These are phyloP conservation scores for Calocybe cyanea DNA, from an alignment of 768 basidiomycete genomes.

Conservation along the genomic window DNA sequence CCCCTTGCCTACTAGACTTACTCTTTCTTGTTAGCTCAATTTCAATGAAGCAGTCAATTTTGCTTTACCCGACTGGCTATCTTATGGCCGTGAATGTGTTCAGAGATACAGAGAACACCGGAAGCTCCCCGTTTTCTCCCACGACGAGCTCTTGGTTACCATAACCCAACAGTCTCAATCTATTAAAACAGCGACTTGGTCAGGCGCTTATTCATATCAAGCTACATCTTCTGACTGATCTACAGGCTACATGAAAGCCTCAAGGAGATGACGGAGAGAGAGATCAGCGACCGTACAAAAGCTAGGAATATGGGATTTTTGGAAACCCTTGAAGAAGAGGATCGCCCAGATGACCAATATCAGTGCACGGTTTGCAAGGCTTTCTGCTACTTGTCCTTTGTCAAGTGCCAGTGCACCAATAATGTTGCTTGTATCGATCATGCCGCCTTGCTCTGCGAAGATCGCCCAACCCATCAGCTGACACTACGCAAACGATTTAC, in stretches of 20 bases:
- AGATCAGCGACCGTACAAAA: constrained; percentile 61
- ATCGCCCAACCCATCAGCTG: constrained; percentile 40
- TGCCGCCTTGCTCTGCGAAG: constrained; percentile 68
- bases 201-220: constrained; percentile 19
- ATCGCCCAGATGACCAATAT: constrained; percentile 90
- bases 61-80: constrained; percentile 92
- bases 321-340: constrained; percentile 73
- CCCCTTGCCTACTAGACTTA: constrained; percentile 12
- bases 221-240: not conserved
- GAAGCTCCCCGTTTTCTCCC: constrained; percentile 96
- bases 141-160: constrained; percentile 95
- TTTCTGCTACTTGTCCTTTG: constrained; percentile 93
- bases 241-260: constrained; percentile 80
- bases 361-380: constrained; percentile 92
- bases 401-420: constrained; percentile 76
- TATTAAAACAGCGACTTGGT: constrained; percentile 94
- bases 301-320: constrained; percentile 57
- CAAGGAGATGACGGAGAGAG: constrained; percentile 85
- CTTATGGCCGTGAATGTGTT: constrained; percentile 83
- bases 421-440: constrained; percentile 88
- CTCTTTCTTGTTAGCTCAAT: constrained; percentile 63
- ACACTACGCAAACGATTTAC: constrained; percentile 77
- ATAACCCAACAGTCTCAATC: constrained; percentile 93
- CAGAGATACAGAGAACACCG: constrained; percentile 84
- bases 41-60: constrained; percentile 99